Percentiles rank a stretch among this genome's conserved stretches.
These are phyloP conservation scores for Corymbia citriodora DNA, from an alignment of 441 rosid species.

Conservation along the genomic window DNA sequence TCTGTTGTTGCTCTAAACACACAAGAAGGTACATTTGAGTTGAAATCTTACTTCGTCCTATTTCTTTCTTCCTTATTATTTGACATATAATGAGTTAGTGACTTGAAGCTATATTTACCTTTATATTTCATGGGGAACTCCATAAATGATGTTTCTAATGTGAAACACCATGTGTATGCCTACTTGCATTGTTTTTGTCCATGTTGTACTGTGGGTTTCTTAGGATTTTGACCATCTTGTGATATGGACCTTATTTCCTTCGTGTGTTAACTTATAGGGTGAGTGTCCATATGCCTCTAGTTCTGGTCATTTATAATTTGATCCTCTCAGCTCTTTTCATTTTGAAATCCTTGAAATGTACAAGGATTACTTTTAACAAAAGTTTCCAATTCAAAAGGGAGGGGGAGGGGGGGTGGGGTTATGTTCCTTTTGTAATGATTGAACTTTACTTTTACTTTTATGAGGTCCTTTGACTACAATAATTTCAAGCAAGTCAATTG, in stretches of 20 bases:
- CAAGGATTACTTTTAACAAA: neutral
- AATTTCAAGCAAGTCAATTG: neutral
- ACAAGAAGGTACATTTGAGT: neutral
- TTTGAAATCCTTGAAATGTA: neutral
- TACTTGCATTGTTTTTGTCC: neutral
- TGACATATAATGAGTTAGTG: neutral
- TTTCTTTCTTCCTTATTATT: neutral
- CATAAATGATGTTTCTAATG: neutral
- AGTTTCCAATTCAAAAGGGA: neutral
- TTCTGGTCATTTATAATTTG: neutral
- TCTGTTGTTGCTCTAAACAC: neutral
- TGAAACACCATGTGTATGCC: neutral
- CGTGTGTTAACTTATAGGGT: neutral
- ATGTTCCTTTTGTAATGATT: neutral
- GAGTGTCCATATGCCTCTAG: neutral
- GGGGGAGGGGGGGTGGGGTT: neutral
- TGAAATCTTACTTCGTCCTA: neutral
- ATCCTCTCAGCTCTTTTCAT: neutral
- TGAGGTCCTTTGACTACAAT: neutral
- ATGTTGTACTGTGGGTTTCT: neutral
- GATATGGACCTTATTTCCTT: neutral
- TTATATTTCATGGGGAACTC: neutral
- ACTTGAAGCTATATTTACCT: neutral
- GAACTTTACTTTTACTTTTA: neutral
- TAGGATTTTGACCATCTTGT: neutral